phyloP scores from a whole-genome alignment of 2,329 filamentous ascomycete species.

The Pseudogymnoascus sp. region DNA sequence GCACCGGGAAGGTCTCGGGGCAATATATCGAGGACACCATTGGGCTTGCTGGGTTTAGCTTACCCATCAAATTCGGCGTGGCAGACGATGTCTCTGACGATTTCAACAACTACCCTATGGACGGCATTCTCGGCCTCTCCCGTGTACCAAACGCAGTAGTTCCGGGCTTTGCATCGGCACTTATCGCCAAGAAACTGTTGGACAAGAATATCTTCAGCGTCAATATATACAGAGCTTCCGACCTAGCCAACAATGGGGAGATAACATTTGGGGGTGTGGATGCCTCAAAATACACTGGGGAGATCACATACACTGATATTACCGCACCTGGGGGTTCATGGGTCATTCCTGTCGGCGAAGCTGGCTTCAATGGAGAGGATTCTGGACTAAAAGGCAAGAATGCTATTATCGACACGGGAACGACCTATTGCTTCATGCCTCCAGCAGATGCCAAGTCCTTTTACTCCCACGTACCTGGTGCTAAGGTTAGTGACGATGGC shows the following conservation, averaged over 20 bases:
- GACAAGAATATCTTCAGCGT: slow-evolving; percentile 64
- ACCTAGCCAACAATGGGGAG: slow-evolving; percentile 64
- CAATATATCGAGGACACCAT: slow-evolving; percentile 59
- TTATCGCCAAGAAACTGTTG: slow-evolving; percentile 51
- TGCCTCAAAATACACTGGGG: slow-evolving; percentile 56
- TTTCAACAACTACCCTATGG: slow-evolving; percentile 73
- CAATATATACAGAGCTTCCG: slow-evolving; percentile 58
- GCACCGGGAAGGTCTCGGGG: slow-evolving; percentile 65
- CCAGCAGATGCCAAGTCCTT: slow-evolving; percentile 57
- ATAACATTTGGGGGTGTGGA: slow-evolving; percentile 71
- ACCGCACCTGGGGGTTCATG: slow-evolving; percentile 53
- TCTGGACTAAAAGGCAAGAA: slow-evolving; percentile 39
- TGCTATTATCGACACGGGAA: slow-evolving; percentile 79
- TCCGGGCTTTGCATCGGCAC: slow-evolving; percentile 60
- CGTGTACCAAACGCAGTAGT: slow-evolving; percentile 45
- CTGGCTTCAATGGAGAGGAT: slow-evolving; percentile 52
- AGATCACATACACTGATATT: slow-evolving; percentile 59
- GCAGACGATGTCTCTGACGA: slow-evolving; percentile 65
- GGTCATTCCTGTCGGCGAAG: slow-evolving; percentile 64
- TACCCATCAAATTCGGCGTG: slow-evolving; percentile 64
- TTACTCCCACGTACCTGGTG: slow-evolving; percentile 57
- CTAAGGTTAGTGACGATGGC: slow-evolving; percentile 45
- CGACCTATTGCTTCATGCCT: slow-evolving; percentile 71
- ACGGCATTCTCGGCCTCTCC: slow-evolving; percentile 77
- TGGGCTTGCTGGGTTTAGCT: slow-evolving; percentile 55